Evolutionary conservation across 1,139 yeast genomes (phyloP), one percentile per base, ranked within the genome.

Genomic region (Saccharomycopsis hybrid): DNA sequence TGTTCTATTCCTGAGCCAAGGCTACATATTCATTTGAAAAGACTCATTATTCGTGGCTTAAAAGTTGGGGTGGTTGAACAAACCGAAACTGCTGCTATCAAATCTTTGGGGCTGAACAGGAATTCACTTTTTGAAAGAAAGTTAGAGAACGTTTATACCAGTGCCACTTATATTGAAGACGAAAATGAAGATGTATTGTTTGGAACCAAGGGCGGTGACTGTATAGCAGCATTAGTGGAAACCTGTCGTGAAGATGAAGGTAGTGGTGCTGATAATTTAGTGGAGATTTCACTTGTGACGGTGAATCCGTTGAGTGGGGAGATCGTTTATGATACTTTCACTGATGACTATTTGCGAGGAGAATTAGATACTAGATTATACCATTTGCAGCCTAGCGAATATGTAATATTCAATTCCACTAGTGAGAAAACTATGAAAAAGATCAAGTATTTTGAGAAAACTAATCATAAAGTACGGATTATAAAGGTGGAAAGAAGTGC

Each of bases 51-150:
- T 43, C 70, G 70, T 48, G 90, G 90, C 0, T 66, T 76, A 48
- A 90, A 85, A 62, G 89, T 92, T 3, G 97, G 95, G 0, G 80
- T 92, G 1, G 94, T 90, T 0, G 83, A 85, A 59, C 98, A 92
- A 61, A 73, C 78, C 37, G 97, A 90, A 62, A 80, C 92, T 0
- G 82, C 90, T 0, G 87, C 89, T 0, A 71, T 85, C 7, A 85
- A 85, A 68, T 78, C 68, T 54, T 73, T 62, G 36, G 64, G 63
- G 35, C 69, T 68, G 55, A 71, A 66, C 54, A 65, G 63, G 39
- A 77, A 76, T 24, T n/a, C 31, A 32, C 73, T 88, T 2, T 86
- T 92, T 67, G 76, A 76, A 49, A 69, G 98, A 46, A 69, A 78
- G 56, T 66, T 90, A 3, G 77, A 92, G 0, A 78, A 80, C 5